Evolutionary conservation across 2,329 filamentous ascomycete species (phyloP), one percentile per base, ranked within the genome.

Genomic region (Trichoderma aggressivum): DNA sequence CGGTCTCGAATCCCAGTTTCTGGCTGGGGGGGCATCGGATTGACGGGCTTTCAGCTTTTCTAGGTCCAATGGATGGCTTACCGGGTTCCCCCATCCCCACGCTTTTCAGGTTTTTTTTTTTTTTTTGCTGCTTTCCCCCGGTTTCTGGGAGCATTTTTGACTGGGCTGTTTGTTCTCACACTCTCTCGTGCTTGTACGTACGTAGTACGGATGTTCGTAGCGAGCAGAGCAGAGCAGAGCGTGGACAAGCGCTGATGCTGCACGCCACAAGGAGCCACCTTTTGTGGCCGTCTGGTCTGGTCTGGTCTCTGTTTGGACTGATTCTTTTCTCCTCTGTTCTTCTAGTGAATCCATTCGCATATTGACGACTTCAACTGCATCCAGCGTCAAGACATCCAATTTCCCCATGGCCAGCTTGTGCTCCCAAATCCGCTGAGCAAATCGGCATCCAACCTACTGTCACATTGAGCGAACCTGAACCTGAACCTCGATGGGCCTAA

Each of bases 1-100:
- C 32, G 66, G 34, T 64, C 60, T 58, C 60, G 26, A 65, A 47
- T 59, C 68, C 60, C 36, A 30, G 60, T 58, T 59, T 64, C 60
- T 64, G 47, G 60, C 28, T 36, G 39, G 67, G 26, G 26, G 26
- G 26, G 26, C 26, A 28, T 28, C n/a, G n/a, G n/a, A n/a, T n/a
- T n/a, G n/a, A n/a, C n/a, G n/a, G n/a, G n/a, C n/a, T n/a, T n/a
- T n/a, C n/a, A n/a, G n/a, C n/a, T n/a, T n/a, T n/a, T n/a, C n/a
- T n/a, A n/a, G n/a, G 26, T 28, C 26, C 26, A 28, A 5, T 5
- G 26, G 5, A 5, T 5, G 26, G 26, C 26, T 28, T 28, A 28
- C 26, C 26, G 26, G 26, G 3, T 5, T 28, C 26, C 26, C 26
- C 26, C 26, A 28, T 28, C 26, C 26, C 26, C 26, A 28, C 26